These are phyloP conservation scores for Endocladia muricata DNA, from an alignment of 31 red algal species.

Conservation along the genomic window DNA sequence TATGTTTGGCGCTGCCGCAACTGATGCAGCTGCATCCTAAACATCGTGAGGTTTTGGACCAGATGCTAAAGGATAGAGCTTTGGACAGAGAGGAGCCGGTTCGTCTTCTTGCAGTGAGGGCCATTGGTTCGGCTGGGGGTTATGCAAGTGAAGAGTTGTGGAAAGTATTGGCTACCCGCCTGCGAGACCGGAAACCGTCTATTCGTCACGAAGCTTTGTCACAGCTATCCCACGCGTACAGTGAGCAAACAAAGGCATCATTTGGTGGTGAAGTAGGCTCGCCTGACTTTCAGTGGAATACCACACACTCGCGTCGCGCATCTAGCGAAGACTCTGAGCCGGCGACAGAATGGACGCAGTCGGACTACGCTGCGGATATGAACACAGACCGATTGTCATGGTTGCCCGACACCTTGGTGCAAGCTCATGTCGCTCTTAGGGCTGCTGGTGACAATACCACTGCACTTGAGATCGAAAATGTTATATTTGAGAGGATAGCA, in stretches of 20 bases:
- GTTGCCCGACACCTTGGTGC: constrained; percentile 33
- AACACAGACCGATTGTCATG: constrained; percentile 17
- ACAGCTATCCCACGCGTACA: constrained; percentile 19
- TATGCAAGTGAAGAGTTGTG: constrained; percentile 37
- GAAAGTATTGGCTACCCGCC: constrained; percentile 13
- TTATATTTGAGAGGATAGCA: constrained; percentile 59
- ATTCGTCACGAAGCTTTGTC: constrained; percentile 38
- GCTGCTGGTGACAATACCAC: constrained; percentile 26
- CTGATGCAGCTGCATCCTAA: constrained; percentile 36
- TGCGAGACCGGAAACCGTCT: constrained; percentile 30
- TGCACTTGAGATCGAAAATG: constrained; percentile 28
- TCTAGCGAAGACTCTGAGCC: background rate
- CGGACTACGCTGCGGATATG: background rate
- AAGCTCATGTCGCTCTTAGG: constrained; percentile 21
- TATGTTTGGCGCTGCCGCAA: constrained; percentile 7
- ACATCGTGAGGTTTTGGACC: constrained; percentile 25
- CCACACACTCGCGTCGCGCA: background rate
- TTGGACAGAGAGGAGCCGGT: constrained; percentile 47
- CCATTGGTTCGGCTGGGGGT: constrained; percentile 23
- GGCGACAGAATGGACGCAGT: background rate
- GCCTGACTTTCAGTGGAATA: background rate
- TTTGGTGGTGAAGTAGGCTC: background rate
- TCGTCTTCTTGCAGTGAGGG: constrained; percentile 32
- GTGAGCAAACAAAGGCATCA: background rate
- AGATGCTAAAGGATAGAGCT: constrained; percentile 34